Percentiles rank a stretch among this genome's conserved stretches.
Evolutionary conservation across 106 monocot species (phyloP).

Genomic region (Amphibolis antarctica): DNA sequence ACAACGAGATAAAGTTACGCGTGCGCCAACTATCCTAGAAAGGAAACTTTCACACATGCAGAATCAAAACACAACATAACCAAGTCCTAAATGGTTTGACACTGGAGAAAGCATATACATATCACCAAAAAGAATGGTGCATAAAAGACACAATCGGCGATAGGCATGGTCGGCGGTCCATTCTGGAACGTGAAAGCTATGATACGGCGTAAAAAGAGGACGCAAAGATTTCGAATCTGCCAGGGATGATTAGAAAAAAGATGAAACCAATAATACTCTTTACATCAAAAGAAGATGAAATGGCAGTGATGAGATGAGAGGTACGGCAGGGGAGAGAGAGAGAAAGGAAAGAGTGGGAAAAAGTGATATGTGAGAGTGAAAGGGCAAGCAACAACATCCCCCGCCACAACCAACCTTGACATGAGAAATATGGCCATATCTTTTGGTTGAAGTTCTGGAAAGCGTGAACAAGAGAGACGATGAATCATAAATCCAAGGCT

Average conservation of each 20-base stretch:
- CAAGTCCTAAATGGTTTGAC: background rate
- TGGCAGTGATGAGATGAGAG: background rate
- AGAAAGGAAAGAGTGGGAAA: background rate
- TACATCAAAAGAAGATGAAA: background rate
- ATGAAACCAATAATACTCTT: background rate
- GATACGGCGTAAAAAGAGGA: conserved; percentile 2
- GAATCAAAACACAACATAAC: no score
- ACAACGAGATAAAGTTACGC: no score
- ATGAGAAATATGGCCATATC: no score
- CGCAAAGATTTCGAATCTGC: background rate
- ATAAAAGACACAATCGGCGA: background rate
- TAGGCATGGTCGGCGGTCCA: conserved; percentile 2
- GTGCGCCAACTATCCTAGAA: no score
- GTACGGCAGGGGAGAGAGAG: background rate
- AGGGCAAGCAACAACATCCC: background rate
- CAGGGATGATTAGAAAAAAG: no score
- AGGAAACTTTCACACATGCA: no score
- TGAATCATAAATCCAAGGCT: no score
- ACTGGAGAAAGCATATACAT: background rate
- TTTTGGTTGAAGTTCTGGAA: no score
- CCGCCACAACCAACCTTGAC: background rate
- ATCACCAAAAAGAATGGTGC: background rate
- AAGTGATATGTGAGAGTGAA: background rate
- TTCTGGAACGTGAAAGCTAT: background rate
- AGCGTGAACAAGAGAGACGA: no score